These are phyloP conservation scores for Chlorella variabilis DNA, from an alignment of 163 green algal genomes.

Conservation along the genomic window DNA sequence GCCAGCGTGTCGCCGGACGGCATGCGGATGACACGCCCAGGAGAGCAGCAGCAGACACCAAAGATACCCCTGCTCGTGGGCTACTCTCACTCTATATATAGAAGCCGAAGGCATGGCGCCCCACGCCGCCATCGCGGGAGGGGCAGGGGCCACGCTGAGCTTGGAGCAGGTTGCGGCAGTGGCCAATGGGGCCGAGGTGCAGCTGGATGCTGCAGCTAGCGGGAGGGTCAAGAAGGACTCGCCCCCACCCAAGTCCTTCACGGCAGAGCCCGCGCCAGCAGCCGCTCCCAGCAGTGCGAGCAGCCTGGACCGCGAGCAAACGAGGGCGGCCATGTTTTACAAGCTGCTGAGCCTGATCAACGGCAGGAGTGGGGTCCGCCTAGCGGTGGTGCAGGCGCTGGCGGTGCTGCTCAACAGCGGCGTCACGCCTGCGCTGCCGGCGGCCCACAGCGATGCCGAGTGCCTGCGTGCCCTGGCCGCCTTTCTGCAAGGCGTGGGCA, in stretches of 20 bases:
- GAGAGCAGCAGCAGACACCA: too few species aligned
- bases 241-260: slow-evolving; percentile 72
- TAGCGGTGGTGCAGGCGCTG: slow-evolving; percentile 65
- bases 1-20: too few species aligned
- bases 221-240: slow-evolving; percentile 79
- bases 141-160: slow-evolving; percentile 1
- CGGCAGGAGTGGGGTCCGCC: slow-evolving; percentile 56
- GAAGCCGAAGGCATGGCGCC: slow-evolving; percentile 3
- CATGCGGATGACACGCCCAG: too few species aligned
- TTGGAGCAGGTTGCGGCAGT: slow-evolving; percentile 42
- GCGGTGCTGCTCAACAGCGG: slow-evolving; percentile 53
- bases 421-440: slow-evolving; percentile 45
- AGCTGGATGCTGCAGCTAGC: slow-evolving; percentile 62
- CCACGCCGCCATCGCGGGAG: slow-evolving; percentile 5
- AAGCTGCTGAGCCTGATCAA: slow-evolving; percentile 73
- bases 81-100: too few species aligned
- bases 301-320: slow-evolving; percentile 48
- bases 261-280: slow-evolving; percentile 41
- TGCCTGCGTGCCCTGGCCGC: slow-evolving; percentile 54
- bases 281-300: background rate
- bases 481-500: slow-evolving; percentile 24
- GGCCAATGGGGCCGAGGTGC: slow-evolving; percentile 37
- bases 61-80: too few species aligned
- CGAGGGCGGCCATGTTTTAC: slow-evolving; percentile 60
- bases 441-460: slow-evolving; percentile 38